A percentile compares a stretch with the other conserved stretches of the same genome.
phyloP scores from a whole-genome alignment of 495 filamentous ascomycete genomes.

The Aspergillus steynii region DNA sequence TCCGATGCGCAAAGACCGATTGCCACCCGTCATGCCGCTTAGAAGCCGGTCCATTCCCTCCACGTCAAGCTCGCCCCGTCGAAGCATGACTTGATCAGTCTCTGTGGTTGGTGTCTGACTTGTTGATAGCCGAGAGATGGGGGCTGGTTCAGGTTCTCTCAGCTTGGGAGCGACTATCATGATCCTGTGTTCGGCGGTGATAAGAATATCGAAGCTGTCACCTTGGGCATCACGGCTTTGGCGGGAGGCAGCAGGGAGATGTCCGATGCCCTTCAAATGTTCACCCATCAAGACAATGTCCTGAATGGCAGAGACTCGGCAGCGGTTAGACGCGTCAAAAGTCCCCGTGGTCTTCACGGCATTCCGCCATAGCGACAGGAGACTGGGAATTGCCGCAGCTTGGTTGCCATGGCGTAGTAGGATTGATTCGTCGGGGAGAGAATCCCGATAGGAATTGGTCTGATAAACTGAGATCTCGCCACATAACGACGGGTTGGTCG shows the following conservation, averaged over 20 bases:
- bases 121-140: constrained; percentile 10
- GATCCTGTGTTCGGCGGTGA: constrained; percentile 64
- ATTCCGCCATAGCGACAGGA: constrained; percentile 68
- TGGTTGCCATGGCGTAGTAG: constrained; percentile 67
- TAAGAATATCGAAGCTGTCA: constrained; percentile 57
- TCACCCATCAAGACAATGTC: constrained; percentile 65
- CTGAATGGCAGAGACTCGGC: constrained; percentile 43
- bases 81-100: constrained; percentile 46
- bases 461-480: constrained; percentile 68
- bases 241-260: constrained; percentile 46
- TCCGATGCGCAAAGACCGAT: constrained; percentile 33
- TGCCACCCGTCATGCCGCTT: constrained; percentile 43
- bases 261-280: constrained; percentile 57
- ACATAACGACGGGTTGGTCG: constrained; percentile 37
- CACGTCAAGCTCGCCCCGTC: constrained; percentile 49
- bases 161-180: constrained; percentile 54
- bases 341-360: constrained; percentile 60
- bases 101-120: constrained; percentile 27
- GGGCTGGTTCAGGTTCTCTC: constrained; percentile 27
- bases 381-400: constrained; percentile 60
- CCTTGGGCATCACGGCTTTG: constrained; percentile 39
- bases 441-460: constrained; percentile 44
- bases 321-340: constrained; percentile 48
- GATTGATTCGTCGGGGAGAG: constrained; percentile 61
- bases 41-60: constrained; percentile 54